Percentiles rank a stretch among this genome's conserved stretches.
These are phyloP conservation scores for Epichloe amarillans DNA, from an alignment of 2,329 filamentous ascomycete genomes.

Conservation along the genomic window DNA sequence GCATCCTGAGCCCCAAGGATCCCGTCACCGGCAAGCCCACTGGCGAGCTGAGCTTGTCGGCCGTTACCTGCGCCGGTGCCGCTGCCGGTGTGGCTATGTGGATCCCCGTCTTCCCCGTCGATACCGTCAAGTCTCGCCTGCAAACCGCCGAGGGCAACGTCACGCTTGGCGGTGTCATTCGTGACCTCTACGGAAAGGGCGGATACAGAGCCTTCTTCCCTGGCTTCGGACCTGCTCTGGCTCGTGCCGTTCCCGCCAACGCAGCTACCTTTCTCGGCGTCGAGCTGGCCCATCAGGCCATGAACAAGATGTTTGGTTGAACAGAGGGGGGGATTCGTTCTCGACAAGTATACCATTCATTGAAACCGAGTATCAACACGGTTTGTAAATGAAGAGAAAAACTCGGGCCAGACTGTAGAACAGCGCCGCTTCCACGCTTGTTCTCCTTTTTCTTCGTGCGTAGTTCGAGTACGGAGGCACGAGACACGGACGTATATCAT, in stretches of 20 bases:
- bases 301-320: constrained; percentile 57
- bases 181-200: constrained; percentile 68
- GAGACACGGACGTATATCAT: too few relatives aligned
- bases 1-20: constrained; percentile 70
- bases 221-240: constrained; percentile 83
- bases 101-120: constrained; percentile 96
- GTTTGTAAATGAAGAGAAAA: too few relatives aligned
- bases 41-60: constrained; percentile 67
- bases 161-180: constrained; percentile 66
- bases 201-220: constrained; percentile 93
- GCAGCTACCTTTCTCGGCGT: constrained; percentile 87
- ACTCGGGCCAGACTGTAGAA: too few relatives aligned
- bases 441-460: too few relatives aligned
- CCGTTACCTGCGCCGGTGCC: constrained; percentile 76
- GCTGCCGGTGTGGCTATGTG: constrained; percentile 95
- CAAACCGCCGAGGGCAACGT: constrained; percentile 83
- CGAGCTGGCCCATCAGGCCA: constrained; percentile 69
- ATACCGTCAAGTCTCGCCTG: constrained; percentile 88
- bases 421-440: too few relatives aligned
- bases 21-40: constrained; percentile 55
- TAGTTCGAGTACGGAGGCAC: too few relatives aligned
- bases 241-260: constrained; percentile 88
- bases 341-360: too few relatives aligned
- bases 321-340: not conserved
- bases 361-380: too few relatives aligned